A percentile compares a stretch with the other conserved stretches of the same genome.
These are phyloP conservation scores for Populus ilicifolia DNA, from an alignment of 345 rosid genomes.

Conservation along the genomic window DNA sequence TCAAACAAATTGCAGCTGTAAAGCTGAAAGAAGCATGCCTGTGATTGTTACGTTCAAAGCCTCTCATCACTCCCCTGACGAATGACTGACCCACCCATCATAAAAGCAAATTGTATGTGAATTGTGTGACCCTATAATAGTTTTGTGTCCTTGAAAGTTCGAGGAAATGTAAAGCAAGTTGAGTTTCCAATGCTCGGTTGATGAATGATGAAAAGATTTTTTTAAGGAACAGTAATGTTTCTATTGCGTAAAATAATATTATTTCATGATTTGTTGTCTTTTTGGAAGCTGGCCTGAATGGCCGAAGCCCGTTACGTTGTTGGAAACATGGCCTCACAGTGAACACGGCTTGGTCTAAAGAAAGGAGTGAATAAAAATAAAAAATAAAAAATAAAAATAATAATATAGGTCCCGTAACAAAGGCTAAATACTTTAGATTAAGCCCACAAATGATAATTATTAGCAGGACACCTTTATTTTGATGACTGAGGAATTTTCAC, in stretches of 20 bases:
- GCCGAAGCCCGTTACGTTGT: background rate
- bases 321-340: background rate
- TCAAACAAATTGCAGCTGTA: background rate
- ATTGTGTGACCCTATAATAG: too few species aligned
- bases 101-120: background rate
- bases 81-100: background rate
- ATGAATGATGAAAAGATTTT: too few species aligned
- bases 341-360: background rate
- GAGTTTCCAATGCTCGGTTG: too few species aligned
- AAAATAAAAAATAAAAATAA: background rate
- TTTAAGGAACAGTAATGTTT: too few species aligned
- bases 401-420: background rate
- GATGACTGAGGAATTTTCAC: background rate
- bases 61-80: background rate
- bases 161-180: too few species aligned
- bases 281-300: background rate
- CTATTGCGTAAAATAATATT: too few species aligned
- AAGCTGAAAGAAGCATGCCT: background rate
- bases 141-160: too few species aligned
- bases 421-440: background rate
- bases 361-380: background rate
- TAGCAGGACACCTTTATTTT: background rate
- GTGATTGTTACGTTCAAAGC: background rate
- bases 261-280: too few species aligned
- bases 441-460: background rate